Evolutionary conservation across 1,284 basidiomycete species (phyloP).

Genomic region (Cutaneotrichosporon arboriforme): DNA sequence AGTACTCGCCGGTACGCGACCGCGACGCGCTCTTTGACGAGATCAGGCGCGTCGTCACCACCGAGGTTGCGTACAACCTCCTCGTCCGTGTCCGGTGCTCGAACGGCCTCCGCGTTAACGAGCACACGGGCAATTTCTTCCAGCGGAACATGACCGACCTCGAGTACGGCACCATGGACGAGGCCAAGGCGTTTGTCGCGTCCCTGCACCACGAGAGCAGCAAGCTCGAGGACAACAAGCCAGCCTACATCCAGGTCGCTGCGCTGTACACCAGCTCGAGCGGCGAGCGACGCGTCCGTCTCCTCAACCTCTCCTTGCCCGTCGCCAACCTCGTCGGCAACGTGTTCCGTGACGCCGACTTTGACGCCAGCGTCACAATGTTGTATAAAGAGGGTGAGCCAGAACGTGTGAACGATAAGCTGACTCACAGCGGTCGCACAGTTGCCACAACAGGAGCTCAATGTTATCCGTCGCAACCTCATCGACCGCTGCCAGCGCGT

Average conservation of each 20-base stretch:
- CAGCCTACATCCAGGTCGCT: slow-evolving; percentile 85
- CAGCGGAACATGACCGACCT: slow-evolving; percentile 70
- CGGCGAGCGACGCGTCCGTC: slow-evolving; percentile 79
- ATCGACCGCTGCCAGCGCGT: slow-evolving; percentile 81
- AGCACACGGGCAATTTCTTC: slow-evolving; percentile 76
- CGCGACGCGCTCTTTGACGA: slow-evolving; percentile 64
- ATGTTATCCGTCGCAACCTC: slow-evolving; percentile 73
- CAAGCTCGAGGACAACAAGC: slow-evolving; percentile 65
- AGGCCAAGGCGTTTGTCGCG: slow-evolving; percentile 72
- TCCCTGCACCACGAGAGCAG: slow-evolving; percentile 58
- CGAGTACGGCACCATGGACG: slow-evolving; percentile 72
- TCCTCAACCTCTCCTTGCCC: slow-evolving; percentile 76
- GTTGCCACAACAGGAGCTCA: slow-evolving; percentile 60
- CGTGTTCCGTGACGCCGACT: slow-evolving; percentile 87
- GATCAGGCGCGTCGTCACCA: slow-evolving; percentile 62
- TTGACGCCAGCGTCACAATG: slow-evolving; percentile 74
- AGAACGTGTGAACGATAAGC: neutral
- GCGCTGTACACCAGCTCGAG: slow-evolving; percentile 75
- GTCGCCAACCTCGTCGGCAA: slow-evolving; percentile 80
- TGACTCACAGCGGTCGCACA: slow-evolving; percentile 60
- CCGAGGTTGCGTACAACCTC: slow-evolving; percentile 76
- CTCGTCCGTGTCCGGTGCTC: slow-evolving; percentile 80
- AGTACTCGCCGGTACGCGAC: slow-evolving; percentile 72
- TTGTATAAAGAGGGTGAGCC: slow-evolving; percentile 72
- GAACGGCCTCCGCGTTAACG: slow-evolving; percentile 67